Percentiles rank a stretch among this genome's conserved stretches.
These are phyloP conservation scores for Lentinus tigrinus DNA, from an alignment of 768 basidiomycete species.

Conservation along the genomic window DNA sequence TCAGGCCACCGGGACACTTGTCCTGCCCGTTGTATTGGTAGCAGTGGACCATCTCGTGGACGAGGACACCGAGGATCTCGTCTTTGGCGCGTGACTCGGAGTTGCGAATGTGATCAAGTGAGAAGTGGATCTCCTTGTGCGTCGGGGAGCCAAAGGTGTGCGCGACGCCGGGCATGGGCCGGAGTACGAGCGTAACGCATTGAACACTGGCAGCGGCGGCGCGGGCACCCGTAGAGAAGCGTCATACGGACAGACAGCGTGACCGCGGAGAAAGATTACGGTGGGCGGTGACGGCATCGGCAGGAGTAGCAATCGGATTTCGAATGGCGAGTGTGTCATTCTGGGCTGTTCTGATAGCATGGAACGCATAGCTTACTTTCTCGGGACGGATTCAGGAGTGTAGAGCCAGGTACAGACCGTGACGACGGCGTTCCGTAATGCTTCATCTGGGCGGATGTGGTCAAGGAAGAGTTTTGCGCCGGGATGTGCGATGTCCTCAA, in stretches of 20 bases:
- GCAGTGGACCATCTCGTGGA: slow-evolving; percentile 79
- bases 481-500: slow-evolving; percentile 60
- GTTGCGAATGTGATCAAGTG: slow-evolving; percentile 59
- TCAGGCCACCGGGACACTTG: slow-evolving; percentile 65
- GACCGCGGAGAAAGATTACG: slow-evolving; percentile 23
- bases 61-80: slow-evolving; percentile 70
- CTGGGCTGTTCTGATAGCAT: background rate
- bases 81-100: slow-evolving; percentile 42
- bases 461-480: slow-evolving; percentile 58
- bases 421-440: slow-evolving; percentile 38
- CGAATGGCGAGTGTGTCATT: background rate
- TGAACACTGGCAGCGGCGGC: slow-evolving; percentile 41
- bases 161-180: slow-evolving; percentile 60
- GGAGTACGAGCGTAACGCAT: slow-evolving; percentile 56
- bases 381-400: slow-evolving; percentile 45
- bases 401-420: slow-evolving; percentile 42
- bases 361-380: slow-evolving; percentile 36
- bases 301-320: background rate
- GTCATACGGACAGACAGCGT: slow-evolving; percentile 10
- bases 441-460: slow-evolving; percentile 42
- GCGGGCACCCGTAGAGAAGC: slow-evolving; percentile 4
- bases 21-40: slow-evolving; percentile 66
- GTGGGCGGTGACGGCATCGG: slow-evolving; percentile 36
- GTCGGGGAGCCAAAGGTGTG: slow-evolving; percentile 55
- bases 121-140: slow-evolving; percentile 75